Conservation (phyloP, 75 land plant genomes). For the Chamaecyparis obtusa region DNA sequence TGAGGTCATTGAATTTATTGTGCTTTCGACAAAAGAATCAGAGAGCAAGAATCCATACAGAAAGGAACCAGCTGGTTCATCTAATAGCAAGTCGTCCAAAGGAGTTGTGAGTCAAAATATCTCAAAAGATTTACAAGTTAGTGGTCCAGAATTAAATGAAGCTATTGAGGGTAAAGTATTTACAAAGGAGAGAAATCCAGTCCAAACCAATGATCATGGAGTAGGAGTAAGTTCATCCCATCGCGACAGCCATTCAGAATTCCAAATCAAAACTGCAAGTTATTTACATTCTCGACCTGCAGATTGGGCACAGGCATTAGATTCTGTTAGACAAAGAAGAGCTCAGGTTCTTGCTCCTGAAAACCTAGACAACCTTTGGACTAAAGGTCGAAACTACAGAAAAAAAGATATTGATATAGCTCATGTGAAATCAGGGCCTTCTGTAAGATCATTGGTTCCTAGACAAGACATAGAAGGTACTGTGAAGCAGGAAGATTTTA, state of each 20-base stretch:
- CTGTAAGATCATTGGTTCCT: background rate
- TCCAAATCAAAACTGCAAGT: background rate
- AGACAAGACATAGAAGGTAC: slow-evolving; percentile 4
- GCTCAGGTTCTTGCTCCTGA: slow-evolving; percentile 90
- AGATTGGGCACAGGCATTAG: slow-evolving; percentile 79
- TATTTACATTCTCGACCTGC: slow-evolving; percentile 30
- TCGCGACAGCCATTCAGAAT: slow-evolving; percentile 1
- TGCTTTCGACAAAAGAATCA: slow-evolving; percentile 42
- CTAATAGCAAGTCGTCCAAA: slow-evolving; percentile 14
- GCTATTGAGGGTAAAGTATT: background rate
- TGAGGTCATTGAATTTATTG: slow-evolving; percentile 65
- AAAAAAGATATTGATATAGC: slow-evolving; percentile 38
- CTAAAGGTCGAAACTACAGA: slow-evolving; percentile 88
- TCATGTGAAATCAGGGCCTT: slow-evolving; percentile 8
- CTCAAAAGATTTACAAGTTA: background rate
- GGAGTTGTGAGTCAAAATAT: slow-evolving; percentile 5
- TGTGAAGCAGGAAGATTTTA: slow-evolving; percentile 5
- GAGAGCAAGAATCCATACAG: slow-evolving; percentile 10
- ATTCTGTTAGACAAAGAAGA: slow-evolving; percentile 78
- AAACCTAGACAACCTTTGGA: slow-evolving; percentile 97
- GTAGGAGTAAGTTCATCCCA: background rate
- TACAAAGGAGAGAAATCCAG: slow-evolving; percentile 9
- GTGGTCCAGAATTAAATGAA: slow-evolving; percentile 7
- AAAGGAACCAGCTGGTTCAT: slow-evolving; percentile 10
- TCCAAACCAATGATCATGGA: background rate